Evolutionary conservation across 2,329 filamentous ascomycete species (phyloP).

Genomic region (Pseudocercospora macadamiae): DNA sequence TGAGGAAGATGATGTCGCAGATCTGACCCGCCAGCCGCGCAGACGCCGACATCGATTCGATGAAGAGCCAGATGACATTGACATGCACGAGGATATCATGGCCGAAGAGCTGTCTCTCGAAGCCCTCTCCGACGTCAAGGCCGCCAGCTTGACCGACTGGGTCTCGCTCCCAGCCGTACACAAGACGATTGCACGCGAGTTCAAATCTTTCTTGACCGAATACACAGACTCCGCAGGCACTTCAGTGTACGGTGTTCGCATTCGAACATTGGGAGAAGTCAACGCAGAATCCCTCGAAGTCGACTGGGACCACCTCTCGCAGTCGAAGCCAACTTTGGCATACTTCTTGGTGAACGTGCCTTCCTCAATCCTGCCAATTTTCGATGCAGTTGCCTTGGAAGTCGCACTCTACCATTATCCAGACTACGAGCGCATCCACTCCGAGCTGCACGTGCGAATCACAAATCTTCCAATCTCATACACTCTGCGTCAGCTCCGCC

Average conservation of each 20-base stretch:
- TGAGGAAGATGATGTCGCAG: conserved; percentile 81
- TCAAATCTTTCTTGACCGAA: conserved; percentile 95
- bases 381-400: conserved; percentile 96
- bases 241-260: conserved; percentile 93
- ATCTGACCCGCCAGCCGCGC: conserved; percentile 82
- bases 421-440: conserved; percentile 95
- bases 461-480: conserved; percentile 93
- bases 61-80: conserved; percentile 85
- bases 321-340: conserved; percentile 88
- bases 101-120: conserved; percentile 93
- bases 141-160: conserved; percentile 92
- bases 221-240: conserved; percentile 87
- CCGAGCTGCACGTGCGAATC: conserved; percentile 96
- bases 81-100: conserved; percentile 92
- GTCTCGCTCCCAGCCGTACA: conserved; percentile 87
- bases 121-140: conserved; percentile 89
- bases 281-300: conserved; percentile 97
- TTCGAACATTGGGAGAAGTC: conserved; percentile 92
- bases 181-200: conserved; percentile 91
- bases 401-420: conserved; percentile 94
- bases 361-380: conserved; percentile 91
- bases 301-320: conserved; percentile 88
- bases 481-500: conserved; percentile 90
- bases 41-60: conserved; percentile 89
- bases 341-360: conserved; percentile 97